These are phyloP conservation scores for Diaporthe australafricana DNA, from an alignment of 2,329 filamentous ascomycete genomes.

Conservation along the genomic window DNA sequence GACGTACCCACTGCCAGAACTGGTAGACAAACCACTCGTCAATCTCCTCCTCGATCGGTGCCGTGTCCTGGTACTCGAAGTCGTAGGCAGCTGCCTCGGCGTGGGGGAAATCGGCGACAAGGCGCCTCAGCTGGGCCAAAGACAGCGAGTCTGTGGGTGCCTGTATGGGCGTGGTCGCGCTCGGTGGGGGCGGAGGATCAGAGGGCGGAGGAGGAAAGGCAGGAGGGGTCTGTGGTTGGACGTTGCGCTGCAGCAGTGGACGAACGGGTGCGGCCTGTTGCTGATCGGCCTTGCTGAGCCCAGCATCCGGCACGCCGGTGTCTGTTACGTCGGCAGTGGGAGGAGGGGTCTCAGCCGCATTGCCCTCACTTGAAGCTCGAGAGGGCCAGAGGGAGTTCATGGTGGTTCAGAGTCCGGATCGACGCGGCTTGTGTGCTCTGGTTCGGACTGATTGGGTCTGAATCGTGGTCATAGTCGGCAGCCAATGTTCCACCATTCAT, in stretches of 20 bases:
- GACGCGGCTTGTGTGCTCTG: constrained; percentile 23
- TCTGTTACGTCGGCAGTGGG: constrained; percentile 32
- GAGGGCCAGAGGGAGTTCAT: constrained; percentile 42
- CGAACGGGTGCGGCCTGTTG: constrained; percentile 37
- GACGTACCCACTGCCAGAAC: constrained; percentile 83
- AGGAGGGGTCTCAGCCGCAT: constrained; percentile 16
- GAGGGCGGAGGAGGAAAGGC: constrained; percentile 38
- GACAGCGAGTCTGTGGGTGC: constrained; percentile 77
- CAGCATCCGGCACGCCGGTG: constrained; percentile 25
- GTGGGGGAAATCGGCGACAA: constrained; percentile 80
- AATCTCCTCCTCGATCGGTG: constrained; percentile 85
- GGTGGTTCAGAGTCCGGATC: constrained; percentile 19
- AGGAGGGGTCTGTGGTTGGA: constrained; percentile 40
- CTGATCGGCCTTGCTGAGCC: constrained; percentile 21
- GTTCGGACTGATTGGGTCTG: constrained; percentile 25
- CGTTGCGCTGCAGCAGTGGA: constrained; percentile 46
- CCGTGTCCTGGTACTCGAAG: constrained; percentile 82
- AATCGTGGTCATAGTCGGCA: constrained; percentile 24
- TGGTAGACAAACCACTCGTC: constrained; percentile 98
- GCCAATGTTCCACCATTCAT: constrained; percentile 12
- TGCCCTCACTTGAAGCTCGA: constrained; percentile 33
- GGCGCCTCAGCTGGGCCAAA: constrained; percentile 76
- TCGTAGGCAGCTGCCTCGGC: constrained; percentile 82
- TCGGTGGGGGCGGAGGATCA: constrained; percentile 43
- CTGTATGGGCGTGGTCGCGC: constrained; percentile 39